These are phyloP conservation scores for Cladosporium sp. DNA, from an alignment of 2,329 filamentous ascomycete genomes.

Conservation along the genomic window DNA sequence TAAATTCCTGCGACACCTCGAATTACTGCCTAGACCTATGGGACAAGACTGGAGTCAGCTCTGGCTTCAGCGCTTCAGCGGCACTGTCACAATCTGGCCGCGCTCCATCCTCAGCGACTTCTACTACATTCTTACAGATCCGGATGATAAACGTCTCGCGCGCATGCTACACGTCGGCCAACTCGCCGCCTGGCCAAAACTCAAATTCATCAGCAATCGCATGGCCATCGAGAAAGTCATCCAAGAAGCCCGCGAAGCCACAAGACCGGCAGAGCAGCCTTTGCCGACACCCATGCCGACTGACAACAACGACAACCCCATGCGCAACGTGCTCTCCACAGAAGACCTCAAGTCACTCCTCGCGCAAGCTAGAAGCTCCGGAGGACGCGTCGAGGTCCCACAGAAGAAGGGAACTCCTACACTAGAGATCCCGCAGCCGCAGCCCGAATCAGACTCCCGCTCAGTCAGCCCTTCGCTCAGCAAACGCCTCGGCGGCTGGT, in stretches of 20 bases:
- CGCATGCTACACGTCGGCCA: constrained; percentile 90
- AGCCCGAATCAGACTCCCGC: not conserved
- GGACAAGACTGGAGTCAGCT: constrained; percentile 97
- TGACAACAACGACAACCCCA: constrained; percentile 18
- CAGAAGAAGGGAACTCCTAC: not conserved
- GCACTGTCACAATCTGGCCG: constrained; percentile 96
- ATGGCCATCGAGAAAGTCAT: constrained; percentile 76
- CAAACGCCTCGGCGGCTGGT: constrained; percentile 34
- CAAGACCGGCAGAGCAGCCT: constrained; percentile 35
- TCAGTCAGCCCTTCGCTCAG: constrained; percentile 33
- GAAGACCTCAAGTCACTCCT: constrained; percentile 49
- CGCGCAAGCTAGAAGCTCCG: constrained; percentile 34
- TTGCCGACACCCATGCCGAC: constrained; percentile 32
- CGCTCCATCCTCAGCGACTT: constrained; percentile 78
- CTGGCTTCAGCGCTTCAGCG: constrained; percentile 92
- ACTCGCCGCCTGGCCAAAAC: constrained; percentile 83
- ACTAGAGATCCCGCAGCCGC: constrained; percentile 4
- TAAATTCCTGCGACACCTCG: constrained; percentile 87
- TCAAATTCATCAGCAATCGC: constrained; percentile 87
- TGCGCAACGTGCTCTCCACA: constrained; percentile 45
- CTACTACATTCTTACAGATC: constrained; percentile 81
- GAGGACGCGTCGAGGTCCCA: constrained; percentile 30
- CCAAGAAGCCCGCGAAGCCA: constrained; percentile 55
- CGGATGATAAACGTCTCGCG: constrained; percentile 70
- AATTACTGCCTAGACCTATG: constrained; percentile 83